Conservation (phyloP, 805 yeast species). For the Nakazawaea ernobii region DNA sequence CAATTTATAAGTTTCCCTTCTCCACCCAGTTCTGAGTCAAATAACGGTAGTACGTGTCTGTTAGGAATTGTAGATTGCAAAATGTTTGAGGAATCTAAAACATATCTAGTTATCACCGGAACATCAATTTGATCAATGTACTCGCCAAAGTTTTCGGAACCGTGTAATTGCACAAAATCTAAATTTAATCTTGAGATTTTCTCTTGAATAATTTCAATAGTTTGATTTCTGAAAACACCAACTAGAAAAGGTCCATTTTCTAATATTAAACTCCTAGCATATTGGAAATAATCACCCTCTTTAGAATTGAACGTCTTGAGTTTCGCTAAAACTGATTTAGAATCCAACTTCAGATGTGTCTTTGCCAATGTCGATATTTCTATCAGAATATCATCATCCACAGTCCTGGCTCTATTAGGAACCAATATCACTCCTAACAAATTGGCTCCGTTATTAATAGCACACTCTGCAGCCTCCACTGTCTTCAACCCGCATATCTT, state of each 20-base stretch:
- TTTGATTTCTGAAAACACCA: conserved; percentile 88
- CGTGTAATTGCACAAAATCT: conserved; percentile 88
- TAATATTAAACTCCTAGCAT: conserved; percentile 19
- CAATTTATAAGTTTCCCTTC: conserved; percentile 82
- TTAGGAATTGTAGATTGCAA: conserved; percentile 21
- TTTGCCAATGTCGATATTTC: conserved; percentile 34
- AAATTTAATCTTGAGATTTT: conserved; percentile 40
- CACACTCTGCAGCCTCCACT: conserved; percentile 61
- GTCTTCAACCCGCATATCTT: conserved; percentile 83
- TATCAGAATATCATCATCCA: conserved; percentile 40
- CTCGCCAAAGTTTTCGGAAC: conserved; percentile 52
- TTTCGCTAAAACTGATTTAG: conserved; percentile 19
- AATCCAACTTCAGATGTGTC: conserved; percentile 19
- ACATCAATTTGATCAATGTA: conserved; percentile 30
- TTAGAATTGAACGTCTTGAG: conserved; percentile 14
- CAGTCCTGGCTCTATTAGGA: conserved; percentile 73
- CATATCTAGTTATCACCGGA: conserved; percentile 72
- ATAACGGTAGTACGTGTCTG: conserved; percentile 50
- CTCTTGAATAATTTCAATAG: conserved; percentile 51
- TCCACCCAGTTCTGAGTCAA: conserved; percentile 91
- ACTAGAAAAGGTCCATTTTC: conserved; percentile 63
- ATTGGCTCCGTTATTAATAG: conserved; percentile 68
- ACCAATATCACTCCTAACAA: conserved; percentile 83
- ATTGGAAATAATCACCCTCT: conserved; percentile 29
- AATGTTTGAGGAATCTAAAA: conserved; percentile 45